Conservation (phyloP, 805 yeast species). For the Starmerella davenportii region DNA sequence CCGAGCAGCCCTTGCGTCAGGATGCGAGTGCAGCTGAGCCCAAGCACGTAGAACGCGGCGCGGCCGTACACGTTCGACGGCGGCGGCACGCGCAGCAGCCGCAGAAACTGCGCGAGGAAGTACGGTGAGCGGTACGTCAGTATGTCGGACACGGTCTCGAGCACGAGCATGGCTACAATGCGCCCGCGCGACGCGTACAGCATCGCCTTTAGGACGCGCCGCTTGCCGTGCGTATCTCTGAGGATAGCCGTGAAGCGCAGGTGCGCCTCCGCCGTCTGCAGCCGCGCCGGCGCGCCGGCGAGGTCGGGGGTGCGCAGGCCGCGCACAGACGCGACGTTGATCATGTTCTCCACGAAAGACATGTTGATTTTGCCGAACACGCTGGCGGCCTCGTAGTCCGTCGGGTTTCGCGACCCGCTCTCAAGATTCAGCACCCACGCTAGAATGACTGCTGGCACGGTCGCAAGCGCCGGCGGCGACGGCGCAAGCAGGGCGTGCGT, state of each 20-base stretch:
- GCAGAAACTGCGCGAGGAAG: slow-evolving; percentile 8
- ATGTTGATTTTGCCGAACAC: slow-evolving; percentile 7
- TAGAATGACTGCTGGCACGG: background rate
- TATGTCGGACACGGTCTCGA: slow-evolving; percentile 3
- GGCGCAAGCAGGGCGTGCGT: too few species aligned
- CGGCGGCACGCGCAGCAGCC: slow-evolving; percentile 1
- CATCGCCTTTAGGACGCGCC: slow-evolving; percentile 5
- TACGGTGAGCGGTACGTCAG: slow-evolving; percentile 11
- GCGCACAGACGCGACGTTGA: slow-evolving; percentile 1
- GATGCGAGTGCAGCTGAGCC: background rate
- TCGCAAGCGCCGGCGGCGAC: too few species aligned
- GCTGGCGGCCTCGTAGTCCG: slow-evolving; percentile 7
- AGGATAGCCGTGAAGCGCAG: slow-evolving; percentile 1
- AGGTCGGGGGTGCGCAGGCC: slow-evolving; percentile 8
- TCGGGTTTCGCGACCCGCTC: slow-evolving; percentile 3
- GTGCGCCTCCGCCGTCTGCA: slow-evolving; percentile 2
- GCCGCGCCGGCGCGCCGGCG: slow-evolving; percentile 6
- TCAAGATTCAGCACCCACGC: background rate
- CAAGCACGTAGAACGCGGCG: slow-evolving; percentile 1
- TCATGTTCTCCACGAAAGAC: slow-evolving; percentile 5
- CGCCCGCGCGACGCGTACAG: background rate
- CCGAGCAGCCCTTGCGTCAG: background rate
- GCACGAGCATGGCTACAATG: slow-evolving; percentile 1
- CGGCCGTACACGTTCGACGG: background rate
- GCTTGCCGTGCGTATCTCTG: background rate